These are phyloP conservation scores for Diplodia sapinea DNA, from an alignment of 2,329 filamentous ascomycete species.

Conservation along the genomic window DNA sequence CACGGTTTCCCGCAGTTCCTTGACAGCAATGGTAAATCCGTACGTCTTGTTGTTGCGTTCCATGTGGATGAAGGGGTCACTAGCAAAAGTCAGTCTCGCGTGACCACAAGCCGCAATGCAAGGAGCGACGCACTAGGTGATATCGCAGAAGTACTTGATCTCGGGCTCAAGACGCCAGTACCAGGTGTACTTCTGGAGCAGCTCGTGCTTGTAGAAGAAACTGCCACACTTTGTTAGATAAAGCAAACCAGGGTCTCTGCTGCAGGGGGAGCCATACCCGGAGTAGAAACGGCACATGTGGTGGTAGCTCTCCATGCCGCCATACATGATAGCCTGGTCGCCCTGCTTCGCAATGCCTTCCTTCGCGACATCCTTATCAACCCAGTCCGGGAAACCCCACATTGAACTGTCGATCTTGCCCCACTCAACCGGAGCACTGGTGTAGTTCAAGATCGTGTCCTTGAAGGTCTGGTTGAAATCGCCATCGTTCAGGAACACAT, in stretches of 20 bases:
- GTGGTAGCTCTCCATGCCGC: constrained; percentile 97
- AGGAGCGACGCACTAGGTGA: constrained; percentile 79
- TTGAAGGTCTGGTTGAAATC: constrained; percentile 97
- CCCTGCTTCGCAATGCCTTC: constrained; percentile 97
- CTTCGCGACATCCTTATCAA: constrained; percentile 88
- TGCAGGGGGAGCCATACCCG: constrained; percentile 64
- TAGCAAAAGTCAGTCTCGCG: constrained; percentile 44
- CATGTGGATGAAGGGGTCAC: constrained; percentile 96
- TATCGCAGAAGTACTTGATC: constrained; percentile 99
- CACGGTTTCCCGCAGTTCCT: constrained; percentile 95
- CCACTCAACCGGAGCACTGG: constrained; percentile 86
- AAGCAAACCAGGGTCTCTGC: neutral
- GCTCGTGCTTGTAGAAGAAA: constrained; percentile 96
- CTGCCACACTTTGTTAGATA: constrained; percentile 50
- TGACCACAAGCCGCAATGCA: constrained; percentile 27
- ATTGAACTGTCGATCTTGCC: constrained; percentile 87
- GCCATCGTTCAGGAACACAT: constrained; percentile 96
- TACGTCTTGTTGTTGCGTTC: constrained; percentile 95
- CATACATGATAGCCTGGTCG: constrained; percentile 98
- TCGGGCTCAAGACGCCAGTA: constrained; percentile 99
- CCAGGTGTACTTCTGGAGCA: constrained; percentile 97
- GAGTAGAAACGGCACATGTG: constrained; percentile 99
- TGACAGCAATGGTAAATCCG: constrained; percentile 97
- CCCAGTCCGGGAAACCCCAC: constrained; percentile 98
- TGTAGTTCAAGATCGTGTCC: constrained; percentile 85